Evolutionary conservation across 108 stramenopile species (phyloP).

Genomic region (Nannochloropsis gaditana): DNA sequence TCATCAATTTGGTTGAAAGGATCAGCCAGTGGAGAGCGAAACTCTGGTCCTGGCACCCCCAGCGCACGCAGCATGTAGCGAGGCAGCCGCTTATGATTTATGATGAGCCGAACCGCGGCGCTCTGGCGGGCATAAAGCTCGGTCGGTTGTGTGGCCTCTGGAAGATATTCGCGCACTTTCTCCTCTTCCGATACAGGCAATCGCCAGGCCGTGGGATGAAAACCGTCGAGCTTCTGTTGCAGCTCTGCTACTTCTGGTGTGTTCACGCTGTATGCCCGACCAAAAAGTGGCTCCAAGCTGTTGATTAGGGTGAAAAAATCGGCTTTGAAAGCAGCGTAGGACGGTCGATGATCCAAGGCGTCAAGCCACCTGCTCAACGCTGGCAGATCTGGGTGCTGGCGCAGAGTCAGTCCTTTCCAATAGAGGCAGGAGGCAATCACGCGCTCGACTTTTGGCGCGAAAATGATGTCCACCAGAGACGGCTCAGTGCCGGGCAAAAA

Average conservation of each 20-base stretch:
- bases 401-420: background rate
- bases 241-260: background rate
- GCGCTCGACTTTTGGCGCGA: background rate
- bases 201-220: background rate
- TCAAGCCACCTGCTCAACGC: constrained; percentile 5
- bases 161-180: background rate
- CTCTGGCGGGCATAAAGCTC: background rate
- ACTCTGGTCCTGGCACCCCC: constrained; percentile 1
- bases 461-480: background rate
- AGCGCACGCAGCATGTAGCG: background rate
- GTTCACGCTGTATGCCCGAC: constrained; percentile 6
- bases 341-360: background rate
- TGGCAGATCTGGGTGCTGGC: background rate
- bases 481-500: background rate
- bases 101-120: background rate
- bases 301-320: background rate
- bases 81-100: constrained; percentile 17
- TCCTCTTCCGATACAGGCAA: background rate
- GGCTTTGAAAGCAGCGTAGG: background rate
- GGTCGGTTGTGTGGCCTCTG: background rate
- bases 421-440: background rate
- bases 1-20: background rate
- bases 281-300: background rate
- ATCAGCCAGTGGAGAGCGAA: background rate
- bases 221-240: background rate